Percentiles rank a stretch among this genome's conserved stretches.
These are phyloP conservation scores for Ramaria sp. DNA, from an alignment of 768 basidiomycete species.

Conservation along the genomic window DNA sequence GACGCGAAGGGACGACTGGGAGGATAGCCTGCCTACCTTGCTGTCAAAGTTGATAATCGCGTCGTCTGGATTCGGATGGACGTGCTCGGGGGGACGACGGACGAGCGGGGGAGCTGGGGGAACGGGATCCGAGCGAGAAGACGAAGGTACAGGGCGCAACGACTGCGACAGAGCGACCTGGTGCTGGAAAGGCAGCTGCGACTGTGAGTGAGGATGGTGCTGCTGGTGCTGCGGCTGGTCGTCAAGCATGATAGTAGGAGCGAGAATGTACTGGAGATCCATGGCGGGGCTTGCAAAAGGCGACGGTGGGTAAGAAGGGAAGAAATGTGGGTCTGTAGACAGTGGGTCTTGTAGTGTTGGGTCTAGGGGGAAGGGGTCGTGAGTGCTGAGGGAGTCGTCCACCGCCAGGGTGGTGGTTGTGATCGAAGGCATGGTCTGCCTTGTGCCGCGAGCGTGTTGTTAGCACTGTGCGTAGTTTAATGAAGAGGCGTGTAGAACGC, in stretches of 20 bases:
- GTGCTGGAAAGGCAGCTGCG: not conserved
- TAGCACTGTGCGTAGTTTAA: not conserved
- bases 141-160: not conserved
- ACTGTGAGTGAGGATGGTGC: not conserved
- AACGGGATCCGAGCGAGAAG: not conserved
- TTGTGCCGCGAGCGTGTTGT: conserved; percentile 3
- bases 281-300: not conserved
- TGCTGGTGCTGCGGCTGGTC: not conserved
- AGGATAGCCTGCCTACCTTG: not conserved
- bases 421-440: conserved; percentile 6
- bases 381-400: conserved; percentile 1
- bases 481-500: not conserved
- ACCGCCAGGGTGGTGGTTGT: not conserved
- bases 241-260: not conserved
- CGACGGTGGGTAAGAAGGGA: not conserved
- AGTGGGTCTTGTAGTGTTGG: not conserved
- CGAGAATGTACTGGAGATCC: conserved; percentile 7
- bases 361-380: conserved; percentile 4
- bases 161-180: not conserved
- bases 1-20: no score
- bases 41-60: conserved; percentile 6
- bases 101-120: not conserved
- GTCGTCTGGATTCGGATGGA: conserved; percentile 3
- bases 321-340: not conserved
- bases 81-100: not conserved